Evolutionary conservation across 768 basidiomycete species (phyloP), one percentile per base, ranked within the genome.

Genomic region (Tylopilus sp.): DNA sequence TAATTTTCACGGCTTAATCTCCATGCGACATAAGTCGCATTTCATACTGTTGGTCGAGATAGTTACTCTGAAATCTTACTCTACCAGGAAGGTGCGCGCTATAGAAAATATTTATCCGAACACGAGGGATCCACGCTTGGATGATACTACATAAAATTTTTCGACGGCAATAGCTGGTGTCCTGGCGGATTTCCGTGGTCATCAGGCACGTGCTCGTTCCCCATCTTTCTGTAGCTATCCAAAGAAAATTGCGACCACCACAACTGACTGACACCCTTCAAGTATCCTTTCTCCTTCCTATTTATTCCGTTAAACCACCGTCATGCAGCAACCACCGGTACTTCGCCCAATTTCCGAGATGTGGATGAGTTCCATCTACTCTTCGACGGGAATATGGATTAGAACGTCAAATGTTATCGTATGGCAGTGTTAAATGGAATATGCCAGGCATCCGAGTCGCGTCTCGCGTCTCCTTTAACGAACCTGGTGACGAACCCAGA

Each of bases 321-420:
- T 54, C 53, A 45, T 61, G 49, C 53, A 48, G 21, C 38, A 41
- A 31, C 57, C 49, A 16, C 45, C 53, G 30, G 44, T 16, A n/a
- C 40, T 45, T 44, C 29, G 21, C 30, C 31, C 64, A 59, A 64
- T 63, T 55, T 61, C 59, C 64, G 53, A 55, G 41, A 29, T 45
- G 41, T 11, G 45, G 30, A 61, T 45, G 31, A 55, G 47, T 36
- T 42, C 54, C 47, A 10, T 45, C 34, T 37, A 50, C 30, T 53
- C 55, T 22, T 53, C 41, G 41, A 58, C 22, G 25, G 51, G 53
- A 34, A 57, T 46, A n/a, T 52, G 47, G 40, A 54, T 36, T 3
- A 47, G 29, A 45, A 55, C 28, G n/a, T 52, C 52, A 41, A 49
- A 24, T 38, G 46, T 42, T 12, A 57, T 34, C 22, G 51, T 12